Evolutionary conservation across 2,329 filamentous ascomycete genomes (phyloP), one percentile per base, ranked within the genome.

Genomic region (Lasiodiplodia hormozganensis): DNA sequence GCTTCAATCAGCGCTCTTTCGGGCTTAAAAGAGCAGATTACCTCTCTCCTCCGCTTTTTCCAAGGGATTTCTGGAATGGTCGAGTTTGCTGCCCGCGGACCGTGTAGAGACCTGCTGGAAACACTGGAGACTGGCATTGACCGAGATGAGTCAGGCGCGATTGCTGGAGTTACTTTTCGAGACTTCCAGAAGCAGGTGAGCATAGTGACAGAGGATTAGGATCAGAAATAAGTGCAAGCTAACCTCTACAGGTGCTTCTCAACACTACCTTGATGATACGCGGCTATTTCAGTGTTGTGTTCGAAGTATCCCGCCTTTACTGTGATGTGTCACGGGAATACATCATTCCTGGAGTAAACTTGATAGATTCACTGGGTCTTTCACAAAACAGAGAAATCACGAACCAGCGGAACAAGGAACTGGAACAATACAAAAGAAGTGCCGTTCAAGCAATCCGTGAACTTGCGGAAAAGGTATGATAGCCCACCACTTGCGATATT

Each of bases 121-220:
- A 62, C 58, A 16, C 25, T 62, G 25, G 40, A 47, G 16, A 10
- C 57, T 8, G 57, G 52, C 1, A 58, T 58, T 11, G 38, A 67
- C 12, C 21, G 65, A 16, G 52, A 58, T 28, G n/a, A 23, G 2
- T 49, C 53, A 2, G 65, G 40, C 6, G 57, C 21, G 28, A 58
- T 67, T 14, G 53, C 52, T 2, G 65, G 53, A 14, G 51, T 67
- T 11, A 67, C 51, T 0, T 67, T 60, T 14, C 52, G 21, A 10
- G 65, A 60, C 18, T 58, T 67, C 43, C 65, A 67, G 28, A 67
- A 67, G 18, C 65, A 67, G 38, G 53, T 56, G 25, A 16, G 40
- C n/a, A 8, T 16, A 16, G 21, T 0, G 2, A 21, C 21, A 2
- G 10, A 25, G 2, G 25, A 25, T 25, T 2, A 4, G 25, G 25